Base-by-base conservation (phyloP, 2,329 filamentous ascomycete genomes). In the Trichothecium roseum region DNA sequence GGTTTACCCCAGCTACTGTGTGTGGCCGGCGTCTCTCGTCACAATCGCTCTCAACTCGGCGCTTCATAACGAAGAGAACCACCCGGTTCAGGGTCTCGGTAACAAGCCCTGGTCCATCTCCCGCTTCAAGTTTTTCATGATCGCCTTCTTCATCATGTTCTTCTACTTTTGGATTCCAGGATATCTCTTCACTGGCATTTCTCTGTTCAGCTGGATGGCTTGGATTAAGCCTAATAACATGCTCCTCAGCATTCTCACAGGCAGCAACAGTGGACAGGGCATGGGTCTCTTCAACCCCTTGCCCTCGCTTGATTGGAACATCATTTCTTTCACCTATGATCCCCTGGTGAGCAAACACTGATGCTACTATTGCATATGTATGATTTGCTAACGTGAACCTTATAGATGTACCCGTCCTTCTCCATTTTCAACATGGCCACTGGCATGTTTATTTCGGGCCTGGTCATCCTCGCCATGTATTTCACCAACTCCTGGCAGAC, bases 91-190 rank as follows among this genome's bases (percentile, higher is more conserved):
- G 33, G 45, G 46, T 26, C 63, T 12, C 51, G 55, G 56, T 29
- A 45, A 52, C 33, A 45, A 47, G 32, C 58, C 57, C 13, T 63
- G 58, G 54, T 51, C 47, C 36, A 52, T 70, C 32, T 60, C 62
- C 2, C 59, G 64, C 2, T 59, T 62, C 42, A 57, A 50, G 28
- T 67, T 69, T 49, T 72, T 72, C 48, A 42, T 60, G 12, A 42
- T 57, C 27, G 47, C 56, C 3, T 64, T 64, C 32, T 45, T 42
- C 1, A 52, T 51, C 41, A 69, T 69, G 60, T 72, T 71, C 34
- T 39, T 67, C 12, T 72, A 65, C 48, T 72, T 68, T 46, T 72
- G 66, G 66, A 60, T 73, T 34, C 69, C 69, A 1, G 59, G 63
- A 37, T 69, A 60, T 42, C 51, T 72, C 27, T 72, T 70, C 44